A percentile compares a stretch with the other conserved stretches of the same genome.
phyloP scores from a whole-genome alignment of 768 basidiomycete species.

The Leccinum arenicola region DNA sequence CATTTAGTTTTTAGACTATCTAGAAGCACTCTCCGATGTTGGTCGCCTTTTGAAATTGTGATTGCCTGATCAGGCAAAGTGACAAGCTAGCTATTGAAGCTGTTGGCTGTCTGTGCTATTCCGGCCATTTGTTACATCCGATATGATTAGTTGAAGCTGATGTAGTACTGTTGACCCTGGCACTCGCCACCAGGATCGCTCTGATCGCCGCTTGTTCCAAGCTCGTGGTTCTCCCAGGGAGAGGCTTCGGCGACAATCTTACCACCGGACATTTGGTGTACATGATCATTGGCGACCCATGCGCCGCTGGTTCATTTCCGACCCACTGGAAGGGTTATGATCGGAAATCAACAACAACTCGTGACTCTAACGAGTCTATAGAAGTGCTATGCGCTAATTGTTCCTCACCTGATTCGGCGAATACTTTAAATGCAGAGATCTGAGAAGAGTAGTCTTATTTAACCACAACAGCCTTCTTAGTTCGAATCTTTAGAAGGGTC shows the following conservation, averaged over 20 bases:
- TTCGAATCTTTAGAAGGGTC: neutral
- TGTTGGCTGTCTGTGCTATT: neutral
- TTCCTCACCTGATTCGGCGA: neutral
- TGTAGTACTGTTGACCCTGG: neutral
- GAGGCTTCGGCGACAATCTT: neutral
- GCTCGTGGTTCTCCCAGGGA: neutral
- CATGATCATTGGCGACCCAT: neutral
- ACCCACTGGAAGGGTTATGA: neutral
- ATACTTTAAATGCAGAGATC: neutral
- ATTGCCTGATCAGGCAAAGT: too few relatives aligned
- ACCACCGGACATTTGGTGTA: neutral
- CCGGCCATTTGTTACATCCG: neutral
- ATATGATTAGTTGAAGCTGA: neutral
- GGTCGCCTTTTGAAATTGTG: neutral
- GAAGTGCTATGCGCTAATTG: neutral
- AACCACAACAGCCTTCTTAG: neutral
- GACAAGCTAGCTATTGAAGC: neutral
- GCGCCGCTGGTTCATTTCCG: neutral
- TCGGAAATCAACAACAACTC: neutral
- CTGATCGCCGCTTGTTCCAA: neutral
- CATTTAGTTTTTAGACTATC: too few relatives aligned
- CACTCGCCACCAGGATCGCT: neutral
- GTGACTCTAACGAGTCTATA: neutral
- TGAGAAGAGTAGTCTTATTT: neutral
- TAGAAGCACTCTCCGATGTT: neutral